Percentiles rank a stretch among this genome's conserved stretches.
Evolutionary conservation across 2,329 filamentous ascomycete species (phyloP).

Genomic region (Neospermospora avenae): DNA sequence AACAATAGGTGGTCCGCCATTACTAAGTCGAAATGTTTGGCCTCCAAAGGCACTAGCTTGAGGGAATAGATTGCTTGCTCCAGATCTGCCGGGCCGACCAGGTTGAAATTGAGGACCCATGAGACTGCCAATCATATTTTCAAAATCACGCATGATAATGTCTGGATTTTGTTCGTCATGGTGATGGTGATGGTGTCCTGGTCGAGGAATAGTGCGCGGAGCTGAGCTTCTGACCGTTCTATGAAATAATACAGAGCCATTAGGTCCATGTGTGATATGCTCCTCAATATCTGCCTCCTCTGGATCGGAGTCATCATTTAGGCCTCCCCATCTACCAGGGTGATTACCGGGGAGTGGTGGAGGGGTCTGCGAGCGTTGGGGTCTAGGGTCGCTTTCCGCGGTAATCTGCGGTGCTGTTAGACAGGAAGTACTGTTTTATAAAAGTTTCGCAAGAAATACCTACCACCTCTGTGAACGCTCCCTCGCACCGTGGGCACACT

Average conservation of each 20-base stretch:
- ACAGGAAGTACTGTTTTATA: neutral
- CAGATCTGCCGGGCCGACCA: constrained; percentile 32
- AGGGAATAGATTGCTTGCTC: constrained; percentile 30
- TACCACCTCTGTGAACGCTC: constrained; percentile 85
- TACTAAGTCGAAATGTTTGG: constrained; percentile 16
- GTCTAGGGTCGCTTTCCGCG: constrained; percentile 61
- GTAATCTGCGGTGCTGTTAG: constrained; percentile 45
- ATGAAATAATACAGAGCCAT: constrained; percentile 29
- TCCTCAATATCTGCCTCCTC: constrained; percentile 59
- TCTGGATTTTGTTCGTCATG: constrained; percentile 22
- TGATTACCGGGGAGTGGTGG: neutral
- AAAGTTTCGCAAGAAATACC: constrained; percentile 38
- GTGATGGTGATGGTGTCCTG: constrained; percentile 8
- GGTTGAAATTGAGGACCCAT: constrained; percentile 35
- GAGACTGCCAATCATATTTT: constrained; percentile 45
- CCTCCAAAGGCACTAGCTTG: constrained; percentile 11
- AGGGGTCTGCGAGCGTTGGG: constrained; percentile 19
- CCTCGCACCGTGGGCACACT: constrained; percentile 71
- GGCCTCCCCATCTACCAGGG: constrained; percentile 4
- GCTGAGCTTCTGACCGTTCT: constrained; percentile 28
- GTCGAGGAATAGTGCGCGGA: constrained; percentile 2
- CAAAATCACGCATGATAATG: constrained; percentile 37
- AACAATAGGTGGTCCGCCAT: constrained; percentile 23
- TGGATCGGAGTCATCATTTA: constrained; percentile 49
- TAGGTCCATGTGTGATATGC: constrained; percentile 31